Conservation (phyloP, 2,329 filamentous ascomycete genomes). For the Cordyceps cateniannulata region DNA sequence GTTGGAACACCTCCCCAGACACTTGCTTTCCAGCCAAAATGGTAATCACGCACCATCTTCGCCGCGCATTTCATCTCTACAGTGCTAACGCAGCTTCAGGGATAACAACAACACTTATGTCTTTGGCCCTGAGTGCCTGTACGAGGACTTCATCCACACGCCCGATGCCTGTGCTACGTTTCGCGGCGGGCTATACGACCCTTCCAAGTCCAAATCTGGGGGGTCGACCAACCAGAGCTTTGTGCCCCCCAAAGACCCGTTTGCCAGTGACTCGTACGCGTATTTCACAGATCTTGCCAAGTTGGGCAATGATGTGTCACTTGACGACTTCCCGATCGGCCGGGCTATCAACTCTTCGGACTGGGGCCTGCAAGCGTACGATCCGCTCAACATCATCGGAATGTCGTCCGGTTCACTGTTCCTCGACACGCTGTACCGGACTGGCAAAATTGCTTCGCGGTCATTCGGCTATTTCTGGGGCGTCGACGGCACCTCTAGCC, state of each 20-base stretch:
- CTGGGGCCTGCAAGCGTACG: constrained; percentile 7
- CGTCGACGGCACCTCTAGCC: constrained; percentile 3
- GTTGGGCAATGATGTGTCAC: constrained; percentile 2
- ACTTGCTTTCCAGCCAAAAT: constrained; percentile 13
- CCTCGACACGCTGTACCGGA: not conserved
- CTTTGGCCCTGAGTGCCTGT: constrained; percentile 12
- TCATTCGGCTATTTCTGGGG: constrained; percentile 16
- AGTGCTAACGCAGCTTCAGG: constrained; percentile 3
- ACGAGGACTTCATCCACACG: not conserved
- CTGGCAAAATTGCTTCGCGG: constrained; percentile 4
- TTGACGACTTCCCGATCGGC: constrained; percentile 12
- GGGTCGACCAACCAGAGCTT: not conserved
- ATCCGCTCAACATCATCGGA: constrained; percentile 15
- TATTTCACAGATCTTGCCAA: constrained; percentile 14
- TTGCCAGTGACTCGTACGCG: constrained; percentile 2
- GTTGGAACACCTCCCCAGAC: constrained; percentile 8
- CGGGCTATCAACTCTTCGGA: not conserved
- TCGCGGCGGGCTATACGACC: constrained; percentile 13
- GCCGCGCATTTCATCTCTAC: not conserved
- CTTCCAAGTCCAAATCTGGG: not conserved
- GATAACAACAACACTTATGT: constrained; percentile 14
- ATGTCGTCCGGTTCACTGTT: constrained; percentile 14
- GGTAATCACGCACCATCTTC: constrained; percentile 5
- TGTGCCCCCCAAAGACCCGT: constrained; percentile 5
- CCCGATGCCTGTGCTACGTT: constrained; percentile 12